phyloP scores from a whole-genome alignment of 1,284 basidiomycete species.

The Hymenochaete sp. region DNA sequence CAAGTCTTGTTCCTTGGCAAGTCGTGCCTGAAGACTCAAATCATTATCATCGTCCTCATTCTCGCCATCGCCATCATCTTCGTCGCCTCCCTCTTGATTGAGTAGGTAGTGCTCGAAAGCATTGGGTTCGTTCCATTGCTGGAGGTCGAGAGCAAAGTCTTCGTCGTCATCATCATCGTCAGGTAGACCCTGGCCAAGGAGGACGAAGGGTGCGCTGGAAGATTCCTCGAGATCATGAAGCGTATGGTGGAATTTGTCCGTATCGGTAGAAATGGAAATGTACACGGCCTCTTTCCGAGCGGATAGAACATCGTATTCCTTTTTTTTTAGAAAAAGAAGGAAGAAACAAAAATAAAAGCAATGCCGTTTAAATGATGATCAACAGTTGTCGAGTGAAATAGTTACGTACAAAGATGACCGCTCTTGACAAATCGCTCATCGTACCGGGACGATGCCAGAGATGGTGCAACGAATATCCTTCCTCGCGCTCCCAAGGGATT shows the following conservation, averaged over 20 bases:
- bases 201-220: constrained; percentile 10
- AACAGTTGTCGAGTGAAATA: not conserved
- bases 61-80: constrained; percentile 11
- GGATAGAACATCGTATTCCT: constrained; percentile 14
- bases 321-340: no score
- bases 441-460: constrained; percentile 13
- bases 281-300: constrained; percentile 9
- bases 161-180: constrained; percentile 18
- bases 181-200: constrained; percentile 13
- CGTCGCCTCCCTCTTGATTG: constrained; percentile 6
- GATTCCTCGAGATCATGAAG: constrained; percentile 1
- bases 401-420: constrained; percentile 11
- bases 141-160: constrained; percentile 16
- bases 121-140: constrained; percentile 15
- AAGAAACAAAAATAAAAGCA: not conserved
- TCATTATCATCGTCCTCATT: not conserved
- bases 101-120: constrained; percentile 16
- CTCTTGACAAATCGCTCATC: constrained; percentile 11
- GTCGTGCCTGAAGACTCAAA: not conserved
- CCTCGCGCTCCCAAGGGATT: constrained; percentile 15
- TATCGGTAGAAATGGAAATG: constrained; percentile 11
- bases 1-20: constrained; percentile 13
- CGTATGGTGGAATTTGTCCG: constrained; percentile 6
- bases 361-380: not conserved
- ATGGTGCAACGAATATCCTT: constrained; percentile 12